Conservation (phyloP, 139 green algal genomes). For the Mychonastes homosphaera region DNA sequence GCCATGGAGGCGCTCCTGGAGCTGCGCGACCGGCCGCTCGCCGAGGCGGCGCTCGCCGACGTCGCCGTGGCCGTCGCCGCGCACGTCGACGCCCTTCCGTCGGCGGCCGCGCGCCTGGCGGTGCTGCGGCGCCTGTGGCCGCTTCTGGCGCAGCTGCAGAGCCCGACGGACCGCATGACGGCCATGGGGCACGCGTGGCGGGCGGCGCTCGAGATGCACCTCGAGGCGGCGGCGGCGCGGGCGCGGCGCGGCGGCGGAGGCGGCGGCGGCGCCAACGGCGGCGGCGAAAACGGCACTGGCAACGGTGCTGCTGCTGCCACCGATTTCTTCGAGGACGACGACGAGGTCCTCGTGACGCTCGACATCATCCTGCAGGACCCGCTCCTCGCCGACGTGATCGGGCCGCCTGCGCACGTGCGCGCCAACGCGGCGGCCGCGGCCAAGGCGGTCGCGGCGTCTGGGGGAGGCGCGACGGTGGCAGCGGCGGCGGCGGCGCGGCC, state of each 20-base stretch:
- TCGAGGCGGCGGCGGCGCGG: background rate
- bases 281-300: background rate
- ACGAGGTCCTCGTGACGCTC: too few species aligned
- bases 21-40: conserved; percentile 11
- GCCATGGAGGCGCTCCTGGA: conserved; percentile 21
- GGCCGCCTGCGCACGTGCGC: too few species aligned
- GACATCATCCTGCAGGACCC: too few species aligned
- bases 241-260: background rate
- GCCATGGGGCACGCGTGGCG: conserved; percentile 13
- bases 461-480: too few species aligned
- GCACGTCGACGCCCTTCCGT: conserved; percentile 13
- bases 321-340: too few species aligned
- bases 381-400: too few species aligned
- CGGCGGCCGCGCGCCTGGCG: conserved; percentile 7
- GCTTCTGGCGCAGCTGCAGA: conserved; percentile 19
- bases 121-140: conserved; percentile 19
- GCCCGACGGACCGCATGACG: conserved; percentile 17
- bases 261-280: background rate
- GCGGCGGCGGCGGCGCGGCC: too few species aligned
- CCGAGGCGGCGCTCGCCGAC: conserved; percentile 18
- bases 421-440: too few species aligned
- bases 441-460: too few species aligned
- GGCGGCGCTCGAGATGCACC: conserved; percentile 11
- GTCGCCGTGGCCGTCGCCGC: conserved; percentile 10
- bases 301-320: too few species aligned